A percentile compares a stretch with the other conserved stretches of the same genome.
phyloP scores from a whole-genome alignment of 768 basidiomycete species.

The Tulasnella calospora region DNA sequence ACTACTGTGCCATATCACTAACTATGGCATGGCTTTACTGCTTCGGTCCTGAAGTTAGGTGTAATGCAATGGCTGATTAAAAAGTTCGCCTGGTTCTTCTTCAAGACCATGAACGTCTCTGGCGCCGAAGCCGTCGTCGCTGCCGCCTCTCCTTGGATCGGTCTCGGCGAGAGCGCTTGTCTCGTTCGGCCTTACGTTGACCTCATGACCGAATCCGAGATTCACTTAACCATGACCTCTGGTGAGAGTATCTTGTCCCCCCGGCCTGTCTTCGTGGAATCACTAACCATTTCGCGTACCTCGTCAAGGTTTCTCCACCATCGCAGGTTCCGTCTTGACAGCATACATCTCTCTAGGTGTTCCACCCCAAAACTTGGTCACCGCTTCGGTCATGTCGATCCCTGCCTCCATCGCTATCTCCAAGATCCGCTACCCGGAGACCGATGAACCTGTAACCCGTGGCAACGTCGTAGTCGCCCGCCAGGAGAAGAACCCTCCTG shows the following conservation, averaged over 20 bases:
- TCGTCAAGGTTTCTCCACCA: slow-evolving; percentile 69
- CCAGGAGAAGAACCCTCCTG: slow-evolving; percentile 48
- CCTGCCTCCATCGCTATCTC: slow-evolving; percentile 62
- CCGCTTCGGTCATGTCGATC: slow-evolving; percentile 63
- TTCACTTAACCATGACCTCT: slow-evolving; percentile 86
- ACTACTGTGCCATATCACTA: too few species aligned
- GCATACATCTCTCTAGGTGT: slow-evolving; percentile 62
- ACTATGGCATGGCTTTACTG: too few species aligned
- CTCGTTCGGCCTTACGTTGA: slow-evolving; percentile 80
- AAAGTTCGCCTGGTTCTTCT: slow-evolving; percentile 91
- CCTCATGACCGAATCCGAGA: slow-evolving; percentile 76
- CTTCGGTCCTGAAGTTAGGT: slow-evolving; percentile 45
- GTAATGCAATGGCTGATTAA: slow-evolving; percentile 93
- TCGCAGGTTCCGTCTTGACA: slow-evolving; percentile 81
- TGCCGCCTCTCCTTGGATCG: slow-evolving; percentile 57
- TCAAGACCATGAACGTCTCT: slow-evolving; percentile 85
- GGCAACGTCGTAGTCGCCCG: slow-evolving; percentile 76
- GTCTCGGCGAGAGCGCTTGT: slow-evolving; percentile 85
- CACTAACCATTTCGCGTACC: not conserved
- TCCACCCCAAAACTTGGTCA: slow-evolving; percentile 69
- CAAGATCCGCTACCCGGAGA: slow-evolving; percentile 80
- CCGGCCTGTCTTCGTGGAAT: slow-evolving; percentile 25
- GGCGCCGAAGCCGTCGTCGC: slow-evolving; percentile 80
- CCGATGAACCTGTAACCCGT: slow-evolving; percentile 79
- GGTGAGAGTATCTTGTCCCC: slow-evolving; percentile 39